These are phyloP conservation scores for Mycena albidolilacea DNA, from an alignment of 768 basidiomycete genomes.

Conservation along the genomic window DNA sequence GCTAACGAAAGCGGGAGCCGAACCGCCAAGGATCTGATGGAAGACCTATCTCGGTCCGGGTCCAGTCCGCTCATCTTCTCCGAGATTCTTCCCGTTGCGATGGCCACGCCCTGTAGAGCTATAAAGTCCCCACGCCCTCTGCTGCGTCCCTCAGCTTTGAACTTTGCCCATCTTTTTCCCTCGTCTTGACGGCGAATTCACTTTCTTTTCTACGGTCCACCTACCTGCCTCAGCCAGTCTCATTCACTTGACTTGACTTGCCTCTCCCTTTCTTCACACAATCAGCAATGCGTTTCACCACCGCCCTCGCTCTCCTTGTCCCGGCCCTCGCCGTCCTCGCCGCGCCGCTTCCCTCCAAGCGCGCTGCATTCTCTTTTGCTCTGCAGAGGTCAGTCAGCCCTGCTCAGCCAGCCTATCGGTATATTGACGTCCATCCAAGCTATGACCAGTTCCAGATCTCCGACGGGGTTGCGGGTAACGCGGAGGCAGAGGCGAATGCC, in stretches of 20 bases:
- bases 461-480: constrained; percentile 53
- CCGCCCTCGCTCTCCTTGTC: constrained; percentile 40
- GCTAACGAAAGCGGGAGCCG: too few species aligned
- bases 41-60: too few species aligned
- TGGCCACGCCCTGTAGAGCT: not conserved
- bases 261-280: constrained; percentile 27
- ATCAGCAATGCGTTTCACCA: constrained; percentile 42
- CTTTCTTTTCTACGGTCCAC: constrained; percentile 42
- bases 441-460: constrained; percentile 60
- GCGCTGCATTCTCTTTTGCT: constrained; percentile 36
- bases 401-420: not conserved
- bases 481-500: constrained; percentile 53
- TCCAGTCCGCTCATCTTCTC: too few species aligned
- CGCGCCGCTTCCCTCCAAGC: constrained; percentile 41
- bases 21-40: too few species aligned
- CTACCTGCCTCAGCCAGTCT: constrained; percentile 3
- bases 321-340: constrained; percentile 39
- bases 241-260: constrained; percentile 33
- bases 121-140: not conserved
- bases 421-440: constrained; percentile 38
- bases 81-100: too few species aligned
- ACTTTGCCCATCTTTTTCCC: constrained; percentile 35
- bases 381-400: constrained; percentile 37
- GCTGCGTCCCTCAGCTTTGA: constrained; percentile 24
- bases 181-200: constrained; percentile 45